A percentile compares a stretch with the other conserved stretches of the same genome.
Conservation (phyloP, 2,329 filamentous ascomycete genomes). For the Colletotrichum tanaceti region DNA sequence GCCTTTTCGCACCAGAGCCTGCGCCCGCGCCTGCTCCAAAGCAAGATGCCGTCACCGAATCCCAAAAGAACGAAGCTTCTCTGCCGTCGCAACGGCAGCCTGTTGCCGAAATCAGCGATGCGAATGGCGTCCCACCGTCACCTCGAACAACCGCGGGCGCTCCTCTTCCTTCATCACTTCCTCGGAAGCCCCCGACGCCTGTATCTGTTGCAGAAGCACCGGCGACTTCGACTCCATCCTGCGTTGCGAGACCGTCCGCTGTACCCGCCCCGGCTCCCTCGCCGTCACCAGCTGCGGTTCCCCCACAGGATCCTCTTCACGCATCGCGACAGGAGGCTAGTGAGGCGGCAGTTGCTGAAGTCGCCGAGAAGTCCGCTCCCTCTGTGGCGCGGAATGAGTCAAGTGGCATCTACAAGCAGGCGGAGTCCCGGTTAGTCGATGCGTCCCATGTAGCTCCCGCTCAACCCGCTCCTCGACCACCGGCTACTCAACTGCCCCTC, state of each 20-base stretch:
- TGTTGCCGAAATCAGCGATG: not conserved
- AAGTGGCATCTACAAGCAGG: constrained; percentile 22
- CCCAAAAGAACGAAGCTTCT: constrained; percentile 18
- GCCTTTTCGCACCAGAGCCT: constrained; percentile 31
- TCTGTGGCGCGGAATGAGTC: not conserved
- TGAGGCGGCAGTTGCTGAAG: constrained; percentile 1
- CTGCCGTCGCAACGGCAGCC: constrained; percentile 19
- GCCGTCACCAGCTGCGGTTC: not conserved
- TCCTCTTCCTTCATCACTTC: constrained; percentile 6
- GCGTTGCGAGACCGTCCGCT: constrained; percentile 10
- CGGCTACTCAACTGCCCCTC: constrained; percentile 24
- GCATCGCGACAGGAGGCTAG: constrained; percentile 30
- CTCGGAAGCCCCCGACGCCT: constrained; percentile 30
- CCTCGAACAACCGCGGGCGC: constrained; percentile 14
- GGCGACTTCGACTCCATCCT: constrained; percentile 16
- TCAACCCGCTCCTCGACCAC: not conserved
- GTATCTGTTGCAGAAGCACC: constrained; percentile 3
- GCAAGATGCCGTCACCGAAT: constrained; percentile 20
- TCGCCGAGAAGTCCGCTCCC: not conserved
- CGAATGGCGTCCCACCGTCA: constrained; percentile 18
- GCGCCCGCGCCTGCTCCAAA: constrained; percentile 21
- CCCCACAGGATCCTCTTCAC: constrained; percentile 28
- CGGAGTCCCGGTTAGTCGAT: constrained; percentile 14
- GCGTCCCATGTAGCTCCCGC: not conserved
- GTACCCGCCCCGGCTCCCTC: constrained; percentile 1